Evolutionary conservation across 306 rosid species (phyloP).

Genomic region (Arachis stenosperma): DNA sequence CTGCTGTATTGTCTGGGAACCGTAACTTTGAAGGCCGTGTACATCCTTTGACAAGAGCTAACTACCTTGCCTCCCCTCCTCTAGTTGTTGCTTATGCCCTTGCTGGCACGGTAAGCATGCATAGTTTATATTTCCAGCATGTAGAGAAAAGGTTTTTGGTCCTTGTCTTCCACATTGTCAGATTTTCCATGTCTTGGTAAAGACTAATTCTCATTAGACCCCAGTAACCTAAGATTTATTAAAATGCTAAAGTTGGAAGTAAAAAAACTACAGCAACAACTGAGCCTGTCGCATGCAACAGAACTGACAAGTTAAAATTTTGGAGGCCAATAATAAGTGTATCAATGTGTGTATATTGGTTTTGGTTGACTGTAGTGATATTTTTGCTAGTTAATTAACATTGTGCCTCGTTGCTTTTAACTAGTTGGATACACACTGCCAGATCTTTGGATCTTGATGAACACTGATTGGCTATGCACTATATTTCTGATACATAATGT

Average conservation of each 20-base stretch:
- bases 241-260: conserved; percentile 13
- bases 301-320: background rate
- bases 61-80: conserved; percentile 98
- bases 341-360: background rate
- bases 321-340: background rate
- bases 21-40: conserved; percentile 99
- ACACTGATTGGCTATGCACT: background rate
- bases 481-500: background rate
- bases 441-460: conserved; percentile 5
- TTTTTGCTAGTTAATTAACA: conserved; percentile 1
- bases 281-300: no score
- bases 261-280: background rate
- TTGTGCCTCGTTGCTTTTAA: background rate
- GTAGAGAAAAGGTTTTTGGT: conserved; percentile 23
- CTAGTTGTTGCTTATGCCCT: conserved; percentile 96
- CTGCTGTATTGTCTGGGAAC: conserved; percentile 97
- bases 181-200: conserved; percentile 15
- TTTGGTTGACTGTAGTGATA: background rate
- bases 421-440: background rate
- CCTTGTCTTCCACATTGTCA: conserved; percentile 21
- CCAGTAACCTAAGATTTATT: conserved; percentile 6
- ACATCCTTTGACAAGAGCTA: conserved; percentile 97
- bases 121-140: conserved; percentile 23
- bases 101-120: conserved; percentile 84
- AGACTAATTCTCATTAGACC: background rate